Percentiles rank a stretch among this genome's conserved stretches.
These are phyloP conservation scores for Plenodomus biglobosus DNA, from an alignment of 2,329 filamentous ascomycete species.

Conservation along the genomic window DNA sequence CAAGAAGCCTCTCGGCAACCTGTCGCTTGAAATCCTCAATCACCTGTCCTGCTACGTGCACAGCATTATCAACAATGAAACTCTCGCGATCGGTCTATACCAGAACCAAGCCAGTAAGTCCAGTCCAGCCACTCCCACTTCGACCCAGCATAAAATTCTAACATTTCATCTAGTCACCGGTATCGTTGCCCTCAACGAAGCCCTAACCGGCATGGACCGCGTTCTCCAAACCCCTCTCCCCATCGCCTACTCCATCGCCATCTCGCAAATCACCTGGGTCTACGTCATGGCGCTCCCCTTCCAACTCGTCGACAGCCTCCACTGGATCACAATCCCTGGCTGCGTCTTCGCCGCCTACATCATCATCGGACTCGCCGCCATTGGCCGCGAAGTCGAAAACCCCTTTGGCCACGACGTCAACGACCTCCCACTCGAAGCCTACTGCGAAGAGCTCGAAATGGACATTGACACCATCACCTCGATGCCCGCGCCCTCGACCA, in stretches of 20 bases:
- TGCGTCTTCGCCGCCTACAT: constrained; percentile 75
- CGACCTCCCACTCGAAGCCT: constrained; percentile 65
- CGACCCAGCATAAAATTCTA: constrained; percentile 19
- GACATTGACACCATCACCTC: constrained; percentile 75
- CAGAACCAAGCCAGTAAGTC: constrained; percentile 57
- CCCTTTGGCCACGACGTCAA: constrained; percentile 84
- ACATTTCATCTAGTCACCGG: constrained; percentile 53
- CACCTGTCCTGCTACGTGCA: constrained; percentile 70
- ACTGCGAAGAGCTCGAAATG: constrained; percentile 71
- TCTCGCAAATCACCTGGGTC: constrained; percentile 83
- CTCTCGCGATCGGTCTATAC: constrained; percentile 59
- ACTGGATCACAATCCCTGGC: constrained; percentile 77
- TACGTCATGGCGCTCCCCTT: constrained; percentile 81
- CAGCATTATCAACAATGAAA: constrained; percentile 58
- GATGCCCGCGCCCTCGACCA: constrained; percentile 53
- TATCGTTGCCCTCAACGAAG: constrained; percentile 68
- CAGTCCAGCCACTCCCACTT: background rate
- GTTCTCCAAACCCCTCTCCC: constrained; percentile 81
- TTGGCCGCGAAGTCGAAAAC: constrained; percentile 82
- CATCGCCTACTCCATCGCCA: constrained; percentile 79
- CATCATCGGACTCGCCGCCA: constrained; percentile 74
- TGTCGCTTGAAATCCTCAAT: constrained; percentile 79
- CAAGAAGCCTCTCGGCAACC: constrained; percentile 72
- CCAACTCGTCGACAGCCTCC: constrained; percentile 66
- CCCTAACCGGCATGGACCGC: constrained; percentile 71